Evolutionary conservation across 108 stramenopile genomes (phyloP).

Genomic region (Cyclotella kingstonii): DNA sequence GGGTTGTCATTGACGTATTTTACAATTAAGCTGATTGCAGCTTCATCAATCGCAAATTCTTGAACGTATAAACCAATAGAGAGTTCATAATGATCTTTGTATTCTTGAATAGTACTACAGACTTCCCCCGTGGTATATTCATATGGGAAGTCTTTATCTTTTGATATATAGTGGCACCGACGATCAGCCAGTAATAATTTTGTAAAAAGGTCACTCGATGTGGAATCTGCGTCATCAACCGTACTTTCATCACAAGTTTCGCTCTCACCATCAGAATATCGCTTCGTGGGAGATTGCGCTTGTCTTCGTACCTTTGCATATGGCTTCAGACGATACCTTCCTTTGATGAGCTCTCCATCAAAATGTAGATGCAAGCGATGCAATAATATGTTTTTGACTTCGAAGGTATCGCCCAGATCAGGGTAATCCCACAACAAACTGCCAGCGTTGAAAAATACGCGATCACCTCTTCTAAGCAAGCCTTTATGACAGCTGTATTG

Average conservation of each 20-base stretch:
- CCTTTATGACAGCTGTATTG: slow-evolving; percentile 76
- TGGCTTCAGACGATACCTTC: slow-evolving; percentile 58
- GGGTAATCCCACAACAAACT: slow-evolving; percentile 66
- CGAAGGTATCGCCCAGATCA: slow-evolving; percentile 31
- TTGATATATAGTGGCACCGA: slow-evolving; percentile 17
- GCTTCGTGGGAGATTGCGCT: slow-evolving; percentile 2
- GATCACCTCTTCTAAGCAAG: slow-evolving; percentile 58
- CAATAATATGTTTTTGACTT: slow-evolving; percentile 37
- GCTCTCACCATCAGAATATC: slow-evolving; percentile 19
- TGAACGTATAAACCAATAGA: slow-evolving; percentile 81
- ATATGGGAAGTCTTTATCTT: slow-evolving; percentile 23
- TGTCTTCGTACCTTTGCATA: slow-evolving; percentile 39
- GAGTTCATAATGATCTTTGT: slow-evolving; percentile 66
- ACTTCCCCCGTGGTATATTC: slow-evolving; percentile 18
- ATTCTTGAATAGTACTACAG: slow-evolving; percentile 65
- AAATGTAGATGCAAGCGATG: slow-evolving; percentile 53
- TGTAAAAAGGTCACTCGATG: slow-evolving; percentile 35
- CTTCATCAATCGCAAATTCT: slow-evolving; percentile 86
- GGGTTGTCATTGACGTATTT: slow-evolving; percentile 66
- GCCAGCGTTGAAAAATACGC: slow-evolving; percentile 87
- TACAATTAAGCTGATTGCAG: slow-evolving; percentile 61
- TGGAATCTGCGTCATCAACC: slow-evolving; percentile 31
- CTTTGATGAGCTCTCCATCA: slow-evolving; percentile 54
- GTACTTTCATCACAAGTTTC: slow-evolving; percentile 45
- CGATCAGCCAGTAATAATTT: slow-evolving; percentile 28